phyloP scores from a whole-genome alignment of 305 asterid genomes.

The Caryopteris hybrid region DNA sequence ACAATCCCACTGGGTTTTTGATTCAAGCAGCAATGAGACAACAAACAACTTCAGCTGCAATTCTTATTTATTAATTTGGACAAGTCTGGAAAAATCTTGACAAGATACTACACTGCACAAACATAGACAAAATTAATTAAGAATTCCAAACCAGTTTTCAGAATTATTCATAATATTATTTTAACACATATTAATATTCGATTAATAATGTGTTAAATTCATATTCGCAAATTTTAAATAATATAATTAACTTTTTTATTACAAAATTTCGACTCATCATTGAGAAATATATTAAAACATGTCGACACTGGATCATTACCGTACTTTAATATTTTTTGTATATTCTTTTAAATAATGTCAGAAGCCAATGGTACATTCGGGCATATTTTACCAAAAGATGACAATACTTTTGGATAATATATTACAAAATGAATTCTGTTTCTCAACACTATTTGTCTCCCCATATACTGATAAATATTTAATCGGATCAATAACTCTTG shows the following conservation, averaged over 20 bases:
- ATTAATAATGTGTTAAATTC: no score
- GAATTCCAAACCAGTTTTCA: background rate
- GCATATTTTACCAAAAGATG: background rate
- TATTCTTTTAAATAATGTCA: background rate
- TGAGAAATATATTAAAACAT: no score
- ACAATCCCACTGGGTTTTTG: background rate
- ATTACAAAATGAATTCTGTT: constrained; percentile 11
- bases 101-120: constrained; percentile 12
- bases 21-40: constrained; percentile 11
- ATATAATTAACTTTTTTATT: no score
- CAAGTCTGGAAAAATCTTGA: constrained; percentile 11
- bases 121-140: constrained; percentile 10
- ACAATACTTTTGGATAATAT: constrained; percentile 16
- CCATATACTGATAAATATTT: background rate
- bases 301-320: no score
- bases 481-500: background rate
- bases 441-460: constrained; percentile 10
- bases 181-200: no score
- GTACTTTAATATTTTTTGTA: no score
- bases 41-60: constrained; percentile 1
- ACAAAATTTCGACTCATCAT: no score
- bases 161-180: background rate
- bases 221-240: no score
- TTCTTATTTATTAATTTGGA: constrained; percentile 13
- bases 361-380: constrained; percentile 5